Base-by-base conservation (phyloP, 2,329 filamentous ascomycete species). In the Aspergillus sp. region DNA sequence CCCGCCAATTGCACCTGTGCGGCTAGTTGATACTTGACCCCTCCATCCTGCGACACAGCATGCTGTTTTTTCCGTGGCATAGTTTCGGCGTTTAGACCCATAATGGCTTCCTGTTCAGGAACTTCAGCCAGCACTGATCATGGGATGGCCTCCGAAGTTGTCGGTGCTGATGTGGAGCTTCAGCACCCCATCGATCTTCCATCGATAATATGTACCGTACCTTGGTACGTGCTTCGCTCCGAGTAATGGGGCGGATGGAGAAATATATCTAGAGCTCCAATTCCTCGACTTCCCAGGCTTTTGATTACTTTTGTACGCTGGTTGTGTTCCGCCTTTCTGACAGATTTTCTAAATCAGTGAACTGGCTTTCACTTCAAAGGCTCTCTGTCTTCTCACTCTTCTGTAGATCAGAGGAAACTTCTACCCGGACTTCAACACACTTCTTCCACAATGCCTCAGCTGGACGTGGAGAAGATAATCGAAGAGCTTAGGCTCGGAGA, bases 401-500 rank as follows among this genome's bases (percentile, higher is more conserved):
- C 51, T 46, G 44, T 59, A 49, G 51, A 52, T 41, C 51, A 40
- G 48, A 56, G 37, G 53, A 47, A 54, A 22, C 45, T 50, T 40
- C 9, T 51, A 49, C 20, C 22, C 45, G 20, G 46, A 13, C 30
- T 4, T 3, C 27, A 30, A 30, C 27, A 17, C 30, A 22, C 17
- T 17, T 45, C 17, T 33, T 20, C 44, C 61, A 70, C 40, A 37
- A 75, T 75, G 73, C 59, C 68, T 50, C 68, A 65, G 17, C 65
- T 73, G 40, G 72, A 77, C 50, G 69, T 77, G 27, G 74, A 76
- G 63, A 78, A 82, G 64, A 83, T 85, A 64, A 69, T 87, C 37
- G 74, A 77, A 44, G 74, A 75, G 61, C 70, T 87, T 41, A 83
- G 78, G 9, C 68, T 84, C 44, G 81, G 84, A 54, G 84, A 88